A percentile compares a stretch with the other conserved stretches of the same genome.
Evolutionary conservation across 169 alveolate genomes (phyloP).

Genomic region (Eimeria falciformis): DNA sequence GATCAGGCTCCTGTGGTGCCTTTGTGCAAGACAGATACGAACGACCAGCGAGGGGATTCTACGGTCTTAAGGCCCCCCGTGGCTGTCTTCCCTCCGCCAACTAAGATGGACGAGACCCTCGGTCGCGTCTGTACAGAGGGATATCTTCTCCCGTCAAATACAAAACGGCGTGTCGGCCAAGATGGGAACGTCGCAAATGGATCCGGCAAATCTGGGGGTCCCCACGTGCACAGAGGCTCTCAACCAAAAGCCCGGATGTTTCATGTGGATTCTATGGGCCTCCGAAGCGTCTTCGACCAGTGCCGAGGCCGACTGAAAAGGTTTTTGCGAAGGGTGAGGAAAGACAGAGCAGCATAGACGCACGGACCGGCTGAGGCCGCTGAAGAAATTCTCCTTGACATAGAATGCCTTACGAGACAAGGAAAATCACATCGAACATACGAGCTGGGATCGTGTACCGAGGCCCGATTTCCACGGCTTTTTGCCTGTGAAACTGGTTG

Average conservation of each 20-base stretch:
- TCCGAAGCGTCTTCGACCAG: slow-evolving; percentile 59
- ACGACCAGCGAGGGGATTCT: neutral
- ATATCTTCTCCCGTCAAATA: neutral
- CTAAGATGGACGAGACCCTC: neutral
- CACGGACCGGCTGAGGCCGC: too few species aligned
- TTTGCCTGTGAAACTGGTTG: too few species aligned
- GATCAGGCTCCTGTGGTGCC: slow-evolving; percentile 12
- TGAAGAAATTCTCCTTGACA: too few species aligned
- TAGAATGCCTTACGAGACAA: too few species aligned
- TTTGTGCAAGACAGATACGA: slow-evolving; percentile 8
- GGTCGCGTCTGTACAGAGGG: neutral
- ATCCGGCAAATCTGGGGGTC: slow-evolving; percentile 2
- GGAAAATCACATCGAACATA: too few species aligned
- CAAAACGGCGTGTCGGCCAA: neutral
- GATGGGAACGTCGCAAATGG: neutral
- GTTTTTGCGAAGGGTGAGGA: slow-evolving; percentile 38
- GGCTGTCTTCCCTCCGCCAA: neutral
- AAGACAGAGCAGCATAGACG: neutral
- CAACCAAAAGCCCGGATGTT: slow-evolving; percentile 52
- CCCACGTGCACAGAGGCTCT: slow-evolving; percentile 12
- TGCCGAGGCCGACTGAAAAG: slow-evolving; percentile 65
- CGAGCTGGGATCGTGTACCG: too few species aligned
- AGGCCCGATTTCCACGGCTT: too few species aligned
- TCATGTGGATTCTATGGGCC: slow-evolving; percentile 63
- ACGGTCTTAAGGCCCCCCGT: neutral